Conservation (phyloP, 2,329 filamentous ascomycete species). For the Phaeophleospora eucalypticola region DNA sequence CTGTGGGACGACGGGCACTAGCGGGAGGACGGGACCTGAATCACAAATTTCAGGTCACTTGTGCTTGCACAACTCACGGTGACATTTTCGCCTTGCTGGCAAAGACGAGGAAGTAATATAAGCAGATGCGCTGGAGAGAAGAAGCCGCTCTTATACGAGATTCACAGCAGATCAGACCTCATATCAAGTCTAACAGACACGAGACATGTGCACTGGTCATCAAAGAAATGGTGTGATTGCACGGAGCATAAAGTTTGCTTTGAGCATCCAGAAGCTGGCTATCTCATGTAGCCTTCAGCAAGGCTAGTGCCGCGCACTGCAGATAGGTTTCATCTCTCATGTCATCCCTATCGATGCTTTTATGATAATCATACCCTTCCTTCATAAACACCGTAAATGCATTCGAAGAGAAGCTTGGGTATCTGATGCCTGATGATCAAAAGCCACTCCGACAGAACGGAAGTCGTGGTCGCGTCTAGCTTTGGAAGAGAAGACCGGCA, state of each 20-base stretch:
- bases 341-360: neutral
- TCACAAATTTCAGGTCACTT: no score
- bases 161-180: no score
- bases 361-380: conserved; percentile 1
- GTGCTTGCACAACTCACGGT: no score
- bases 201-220: neutral
- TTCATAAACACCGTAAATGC: neutral
- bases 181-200: no score
- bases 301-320: neutral
- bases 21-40: no score
- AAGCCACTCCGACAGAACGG: neutral
- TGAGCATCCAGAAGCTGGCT: neutral
- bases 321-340: neutral
- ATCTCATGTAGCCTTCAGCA: neutral
- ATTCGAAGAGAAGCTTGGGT: conserved; percentile 3
- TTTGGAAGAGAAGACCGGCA: conserved; percentile 62
- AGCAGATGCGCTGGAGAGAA: no score
- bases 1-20: no score
- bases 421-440: conserved; percentile 5
- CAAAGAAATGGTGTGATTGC: neutral
- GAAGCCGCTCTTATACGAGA: no score
- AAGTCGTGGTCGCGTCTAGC: neutral
- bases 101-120: no score
- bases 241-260: neutral
- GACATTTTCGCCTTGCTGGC: no score